Conservation (phyloP, 306 rosid genomes). For the Vigna hirtella region DNA sequence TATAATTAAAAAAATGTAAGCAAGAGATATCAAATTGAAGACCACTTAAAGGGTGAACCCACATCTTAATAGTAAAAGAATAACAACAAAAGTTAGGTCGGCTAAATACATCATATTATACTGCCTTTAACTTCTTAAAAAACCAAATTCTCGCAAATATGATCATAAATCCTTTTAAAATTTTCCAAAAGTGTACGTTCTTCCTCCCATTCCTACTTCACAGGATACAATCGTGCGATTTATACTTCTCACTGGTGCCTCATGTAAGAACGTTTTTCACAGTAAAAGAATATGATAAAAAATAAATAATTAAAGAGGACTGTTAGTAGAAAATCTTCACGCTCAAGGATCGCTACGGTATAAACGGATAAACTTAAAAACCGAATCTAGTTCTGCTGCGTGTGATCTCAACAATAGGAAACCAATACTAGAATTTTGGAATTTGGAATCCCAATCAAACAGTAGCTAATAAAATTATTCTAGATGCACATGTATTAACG, state of each 20-base stretch:
- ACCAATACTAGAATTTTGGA: neutral
- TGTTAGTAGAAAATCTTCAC: neutral
- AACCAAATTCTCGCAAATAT: neutral
- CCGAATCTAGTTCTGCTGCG: neutral
- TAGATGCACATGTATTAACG: neutral
- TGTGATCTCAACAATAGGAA: neutral
- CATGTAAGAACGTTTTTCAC: neutral
- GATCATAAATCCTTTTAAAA: neutral
- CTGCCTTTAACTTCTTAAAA: neutral
- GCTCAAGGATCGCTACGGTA: slow-evolving; percentile 2
- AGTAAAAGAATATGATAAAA: neutral
- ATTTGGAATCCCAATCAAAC: neutral
- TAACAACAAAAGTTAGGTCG: neutral
- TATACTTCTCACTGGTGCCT: neutral
- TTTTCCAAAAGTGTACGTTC: neutral
- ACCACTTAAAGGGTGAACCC: neutral
- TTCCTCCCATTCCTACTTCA: neutral
- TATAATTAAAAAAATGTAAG: neutral
- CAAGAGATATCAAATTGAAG: neutral
- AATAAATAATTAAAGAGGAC: neutral
- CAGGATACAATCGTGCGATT: neutral
- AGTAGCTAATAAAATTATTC: neutral
- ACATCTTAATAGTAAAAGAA: neutral
- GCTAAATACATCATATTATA: neutral
- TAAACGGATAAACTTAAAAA: slow-evolving; percentile 8